Evolutionary conservation across 495 filamentous ascomycete genomes (phyloP), one percentile per base, ranked within the genome.

Genomic region (Lineolata rhizophorae): DNA sequence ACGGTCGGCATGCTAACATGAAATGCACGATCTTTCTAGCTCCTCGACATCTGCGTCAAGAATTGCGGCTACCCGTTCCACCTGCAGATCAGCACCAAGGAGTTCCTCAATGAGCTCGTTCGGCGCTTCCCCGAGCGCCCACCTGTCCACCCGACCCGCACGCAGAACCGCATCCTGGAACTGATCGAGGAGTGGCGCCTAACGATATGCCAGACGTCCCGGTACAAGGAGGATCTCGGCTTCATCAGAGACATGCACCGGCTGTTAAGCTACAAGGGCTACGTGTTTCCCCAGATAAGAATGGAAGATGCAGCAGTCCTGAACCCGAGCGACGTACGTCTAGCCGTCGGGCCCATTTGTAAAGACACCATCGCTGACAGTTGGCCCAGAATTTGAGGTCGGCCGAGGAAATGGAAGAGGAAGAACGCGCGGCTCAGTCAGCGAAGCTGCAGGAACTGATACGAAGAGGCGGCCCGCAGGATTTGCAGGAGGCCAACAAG

Each of bases 41-140:
- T 97, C 32, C 75, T 97, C 47, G 87, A 97, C 49, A 95, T 95
- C 30, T 95, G 84, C 52, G 87, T 94, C 51, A 97, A 97, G 58
- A 97, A 97, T 54, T 97, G 87, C 69, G 87, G 87, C 44, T 97
- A 97, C 55, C 82, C 90, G 12, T 97, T 97, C 54, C 87, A 97
- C 39, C 72, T 97, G 24, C 87, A 97, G 56, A 94, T 97, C 52
- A 80, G 76, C 51, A 95, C 87, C 35, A 97, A 97, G 52, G 87
- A 97, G 44, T 95, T 97, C 46, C 67, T 97, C 35, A 97, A 95
- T 60, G 87, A 97, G 63, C 73, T 97, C 39, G 87, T 97, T 18
- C 74, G 87, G 36, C 66, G 85, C 32, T 97, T 97, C 48, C 87
- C 87, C 35, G 87, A 97, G 54, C 67, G 85, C 19, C 87, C 87